phyloP scores from a whole-genome alignment of 1,284 basidiomycete species.

The Xerocomus cyaneibrunnescens region DNA sequence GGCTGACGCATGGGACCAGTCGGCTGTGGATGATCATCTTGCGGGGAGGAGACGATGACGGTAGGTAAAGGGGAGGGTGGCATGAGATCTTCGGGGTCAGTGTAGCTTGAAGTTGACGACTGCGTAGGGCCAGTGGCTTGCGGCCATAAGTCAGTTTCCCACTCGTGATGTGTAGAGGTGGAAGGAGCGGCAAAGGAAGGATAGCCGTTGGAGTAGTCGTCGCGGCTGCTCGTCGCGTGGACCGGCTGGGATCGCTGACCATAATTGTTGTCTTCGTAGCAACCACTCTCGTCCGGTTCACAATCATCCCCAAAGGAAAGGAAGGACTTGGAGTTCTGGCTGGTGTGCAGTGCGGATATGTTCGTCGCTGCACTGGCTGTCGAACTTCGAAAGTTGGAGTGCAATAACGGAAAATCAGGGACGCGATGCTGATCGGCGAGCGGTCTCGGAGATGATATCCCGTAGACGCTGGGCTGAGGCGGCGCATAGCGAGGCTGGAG shows the following conservation, averaged over 20 bases:
- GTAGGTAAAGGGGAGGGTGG: constrained; percentile 43
- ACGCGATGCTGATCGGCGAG: constrained; percentile 6
- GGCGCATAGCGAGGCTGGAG: constrained; percentile 10
- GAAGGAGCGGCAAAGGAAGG: constrained; percentile 2
- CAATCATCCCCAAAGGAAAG: constrained; percentile 25
- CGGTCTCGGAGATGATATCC: constrained; percentile 9
- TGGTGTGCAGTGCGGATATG: constrained; percentile 29
- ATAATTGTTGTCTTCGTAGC: constrained; percentile 12
- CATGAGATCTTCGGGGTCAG: constrained; percentile 19
- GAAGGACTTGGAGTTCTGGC: constrained; percentile 29
- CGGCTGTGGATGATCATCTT: constrained; percentile 12
- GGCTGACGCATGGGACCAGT: constrained; percentile 29
- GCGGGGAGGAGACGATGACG: constrained; percentile 46
- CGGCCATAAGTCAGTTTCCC: constrained; percentile 19
- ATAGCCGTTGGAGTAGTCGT: constrained; percentile 2
- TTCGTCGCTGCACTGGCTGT: constrained; percentile 48
- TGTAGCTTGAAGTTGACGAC: constrained; percentile 4
- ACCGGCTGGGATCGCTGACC: constrained; percentile 7
- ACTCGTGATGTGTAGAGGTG: neutral
- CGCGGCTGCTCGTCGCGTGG: constrained; percentile 1
- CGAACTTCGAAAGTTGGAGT: constrained; percentile 61
- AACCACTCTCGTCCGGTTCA: constrained; percentile 25
- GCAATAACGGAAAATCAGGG: constrained; percentile 59
- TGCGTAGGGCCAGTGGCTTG: constrained; percentile 6
- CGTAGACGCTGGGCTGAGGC: neutral